These are phyloP conservation scores for Aspergillus fumigatus DNA, from an alignment of 2,329 filamentous ascomycete genomes.

Conservation along the genomic window DNA sequence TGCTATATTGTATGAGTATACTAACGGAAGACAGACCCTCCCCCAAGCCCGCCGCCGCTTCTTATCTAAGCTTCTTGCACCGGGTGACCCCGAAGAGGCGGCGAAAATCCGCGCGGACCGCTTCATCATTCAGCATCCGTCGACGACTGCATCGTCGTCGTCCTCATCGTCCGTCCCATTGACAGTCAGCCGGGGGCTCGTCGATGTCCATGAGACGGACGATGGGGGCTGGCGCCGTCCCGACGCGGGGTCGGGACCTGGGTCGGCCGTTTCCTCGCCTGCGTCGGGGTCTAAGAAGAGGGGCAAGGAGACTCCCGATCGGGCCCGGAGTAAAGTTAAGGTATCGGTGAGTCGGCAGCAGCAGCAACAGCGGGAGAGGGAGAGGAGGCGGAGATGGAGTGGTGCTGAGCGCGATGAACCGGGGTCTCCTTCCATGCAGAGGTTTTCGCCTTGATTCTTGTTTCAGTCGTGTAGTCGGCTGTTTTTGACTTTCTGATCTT, in stretches of 20 bases:
- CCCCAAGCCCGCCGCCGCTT: slow-evolving; percentile 37
- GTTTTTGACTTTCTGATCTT: background rate
- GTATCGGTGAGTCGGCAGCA: slow-evolving; percentile 4
- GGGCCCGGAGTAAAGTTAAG: slow-evolving; percentile 6
- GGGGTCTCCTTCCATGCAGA: slow-evolving; percentile 3
- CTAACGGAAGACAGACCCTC: slow-evolving; percentile 27
- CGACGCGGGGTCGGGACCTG: background rate
- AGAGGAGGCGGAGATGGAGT: slow-evolving; percentile 19
- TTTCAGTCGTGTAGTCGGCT: background rate
- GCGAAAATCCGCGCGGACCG: slow-evolving; percentile 24
- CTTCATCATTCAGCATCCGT: slow-evolving; percentile 20
- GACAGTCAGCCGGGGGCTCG: slow-evolving; percentile 13
- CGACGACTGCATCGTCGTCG: slow-evolving; percentile 1
- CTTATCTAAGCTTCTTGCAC: slow-evolving; percentile 30
- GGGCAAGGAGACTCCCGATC: slow-evolving; percentile 12
- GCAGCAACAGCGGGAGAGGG: slow-evolving; percentile 12
- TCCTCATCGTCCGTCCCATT: background rate
- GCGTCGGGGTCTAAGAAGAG: slow-evolving; percentile 7
- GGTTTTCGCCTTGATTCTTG: background rate
- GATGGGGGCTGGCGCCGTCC: slow-evolving; percentile 20
- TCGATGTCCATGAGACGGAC: slow-evolving; percentile 20
- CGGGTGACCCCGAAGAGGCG: slow-evolving; percentile 22
- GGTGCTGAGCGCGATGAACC: slow-evolving; percentile 13
- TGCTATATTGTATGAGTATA: background rate
- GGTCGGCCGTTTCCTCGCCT: slow-evolving; percentile 3